phyloP scores from a whole-genome alignment of 495 filamentous ascomycete species.

The Penicillium pulvis region DNA sequence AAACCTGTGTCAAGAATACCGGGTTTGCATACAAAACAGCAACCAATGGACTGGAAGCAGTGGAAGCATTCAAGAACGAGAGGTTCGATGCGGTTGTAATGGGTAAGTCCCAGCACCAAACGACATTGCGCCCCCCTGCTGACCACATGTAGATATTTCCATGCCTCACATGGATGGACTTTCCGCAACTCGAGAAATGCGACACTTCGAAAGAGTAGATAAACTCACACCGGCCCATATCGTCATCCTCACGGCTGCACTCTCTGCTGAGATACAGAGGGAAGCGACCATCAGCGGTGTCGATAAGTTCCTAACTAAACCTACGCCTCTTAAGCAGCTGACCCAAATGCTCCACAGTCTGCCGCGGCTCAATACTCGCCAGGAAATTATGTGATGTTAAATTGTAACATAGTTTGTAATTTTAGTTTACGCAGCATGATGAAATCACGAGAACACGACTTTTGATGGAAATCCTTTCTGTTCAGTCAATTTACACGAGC shows the following conservation, averaged over 20 bases:
- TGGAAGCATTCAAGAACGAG: conserved; percentile 50
- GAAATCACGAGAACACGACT: not conserved
- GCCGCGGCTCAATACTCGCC: not conserved
- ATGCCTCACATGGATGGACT: conserved; percentile 70
- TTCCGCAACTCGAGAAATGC: conserved; percentile 59
- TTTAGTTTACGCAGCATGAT: not conserved
- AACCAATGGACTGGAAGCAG: conserved; percentile 26
- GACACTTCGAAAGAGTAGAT: conserved; percentile 47
- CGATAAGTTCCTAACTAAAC: conserved; percentile 66
- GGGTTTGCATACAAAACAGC: conserved; percentile 19
- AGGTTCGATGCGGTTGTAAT: conserved; percentile 48
- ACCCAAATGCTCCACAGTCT: conserved; percentile 18
- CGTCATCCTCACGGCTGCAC: conserved; percentile 62
- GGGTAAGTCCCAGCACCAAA: conserved; percentile 24
- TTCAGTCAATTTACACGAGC: too few relatives aligned
- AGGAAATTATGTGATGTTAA: not conserved
- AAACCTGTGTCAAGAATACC: conserved; percentile 23
- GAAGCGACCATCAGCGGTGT: conserved; percentile 61
- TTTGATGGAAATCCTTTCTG: not conserved
- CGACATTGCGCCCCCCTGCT: not conserved
- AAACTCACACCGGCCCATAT: conserved; percentile 43
- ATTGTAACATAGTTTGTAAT: not conserved
- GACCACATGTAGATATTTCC: conserved; percentile 49
- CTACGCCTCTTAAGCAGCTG: conserved; percentile 44
- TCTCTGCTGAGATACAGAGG: conserved; percentile 53